Evolutionary conservation across 2,329 filamentous ascomycete species (phyloP), one percentile per base, ranked within the genome.

Genomic region (Aschersonia sp.): DNA sequence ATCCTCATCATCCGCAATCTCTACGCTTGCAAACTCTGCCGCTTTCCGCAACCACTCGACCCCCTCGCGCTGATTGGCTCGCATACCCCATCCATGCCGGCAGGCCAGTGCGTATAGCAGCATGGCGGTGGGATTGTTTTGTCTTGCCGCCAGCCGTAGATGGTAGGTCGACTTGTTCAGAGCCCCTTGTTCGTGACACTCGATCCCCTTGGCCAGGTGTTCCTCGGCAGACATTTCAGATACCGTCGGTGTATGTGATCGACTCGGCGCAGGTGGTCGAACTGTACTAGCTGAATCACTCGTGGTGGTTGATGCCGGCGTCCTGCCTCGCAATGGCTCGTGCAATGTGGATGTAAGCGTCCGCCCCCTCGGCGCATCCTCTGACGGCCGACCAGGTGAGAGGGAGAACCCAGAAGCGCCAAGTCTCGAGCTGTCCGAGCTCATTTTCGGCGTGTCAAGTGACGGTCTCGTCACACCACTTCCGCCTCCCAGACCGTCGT

Each of bases 31-130:
- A 47, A 76, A 82, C 58, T 95, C 87, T 7, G 92, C 88, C 4
- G 92, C 92, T 61, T 89, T 92, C 43, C 87, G 81, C 48, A 98
- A 70, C 92, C 92, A 98, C 56, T 83, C 77, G 0, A 97, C 85
- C 6, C 87, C 92, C 65, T 98, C 92, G 44, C 76, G 76, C 58
- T 87, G 87, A 62, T 95, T 95, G 6, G 87, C 78, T 8, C 89
- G 82, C 87, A 97, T 95, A 14, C 92, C 92, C 92, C 92, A 98
- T 45, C 92, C 92, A 60, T 98, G 92, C 45, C 92, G 79, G 60
- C 90, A 97, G 9, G 92, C 92, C 37, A 98, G 74, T 5, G 90
- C 92, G 63, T 95, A 98, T 32, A 97, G 73, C 10, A 98, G 77
- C 92, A 98, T 98, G 29, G 84, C 92, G 0, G 90, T 95, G 0